phyloP scores from a whole-genome alignment of 1,139 yeast genomes.

The Suhomyces terraborum region DNA sequence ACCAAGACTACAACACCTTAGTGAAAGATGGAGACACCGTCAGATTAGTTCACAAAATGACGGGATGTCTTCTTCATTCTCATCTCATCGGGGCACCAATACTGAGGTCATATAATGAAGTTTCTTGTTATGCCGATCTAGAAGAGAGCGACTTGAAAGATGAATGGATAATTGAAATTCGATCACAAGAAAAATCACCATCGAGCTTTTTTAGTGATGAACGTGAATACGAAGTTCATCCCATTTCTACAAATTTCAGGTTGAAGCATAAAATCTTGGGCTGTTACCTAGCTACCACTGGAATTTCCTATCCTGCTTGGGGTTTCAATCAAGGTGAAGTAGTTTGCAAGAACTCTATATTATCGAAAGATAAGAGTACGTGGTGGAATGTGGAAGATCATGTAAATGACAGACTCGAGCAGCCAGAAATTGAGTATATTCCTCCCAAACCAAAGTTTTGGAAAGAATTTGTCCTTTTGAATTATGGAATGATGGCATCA shows the following conservation, averaged over 20 bases:
- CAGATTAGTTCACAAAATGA: constrained; percentile 55
- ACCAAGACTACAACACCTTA: constrained; percentile 21
- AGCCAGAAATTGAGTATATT: constrained; percentile 42
- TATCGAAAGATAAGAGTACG: constrained; percentile 60
- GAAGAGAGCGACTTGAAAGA: constrained; percentile 60
- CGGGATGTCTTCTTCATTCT: constrained; percentile 62
- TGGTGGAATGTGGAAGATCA: constrained; percentile 85
- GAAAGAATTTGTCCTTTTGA: constrained; percentile 67
- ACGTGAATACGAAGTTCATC: constrained; percentile 51
- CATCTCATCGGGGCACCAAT: constrained; percentile 61
- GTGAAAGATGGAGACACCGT: constrained; percentile 55
- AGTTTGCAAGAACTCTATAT: constrained; percentile 58
- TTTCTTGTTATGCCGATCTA: constrained; percentile 65
- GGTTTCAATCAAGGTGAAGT: constrained; percentile 83
- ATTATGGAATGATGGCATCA: constrained; percentile 78
- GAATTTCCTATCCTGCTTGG: constrained; percentile 73
- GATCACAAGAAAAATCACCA: constrained; percentile 56
- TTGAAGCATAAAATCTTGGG: constrained; percentile 62
- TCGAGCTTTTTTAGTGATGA: constrained; percentile 48
- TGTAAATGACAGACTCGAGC: constrained; percentile 44
- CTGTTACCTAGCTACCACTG: constrained; percentile 75
- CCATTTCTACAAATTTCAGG: constrained; percentile 70
- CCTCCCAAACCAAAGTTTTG: constrained; percentile 72
- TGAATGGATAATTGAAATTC: constrained; percentile 72
- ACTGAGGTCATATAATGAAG: constrained; percentile 57